Evolutionary conservation across 1,284 basidiomycete genomes (phyloP).

Genomic region (Malassezia slooffiae): DNA sequence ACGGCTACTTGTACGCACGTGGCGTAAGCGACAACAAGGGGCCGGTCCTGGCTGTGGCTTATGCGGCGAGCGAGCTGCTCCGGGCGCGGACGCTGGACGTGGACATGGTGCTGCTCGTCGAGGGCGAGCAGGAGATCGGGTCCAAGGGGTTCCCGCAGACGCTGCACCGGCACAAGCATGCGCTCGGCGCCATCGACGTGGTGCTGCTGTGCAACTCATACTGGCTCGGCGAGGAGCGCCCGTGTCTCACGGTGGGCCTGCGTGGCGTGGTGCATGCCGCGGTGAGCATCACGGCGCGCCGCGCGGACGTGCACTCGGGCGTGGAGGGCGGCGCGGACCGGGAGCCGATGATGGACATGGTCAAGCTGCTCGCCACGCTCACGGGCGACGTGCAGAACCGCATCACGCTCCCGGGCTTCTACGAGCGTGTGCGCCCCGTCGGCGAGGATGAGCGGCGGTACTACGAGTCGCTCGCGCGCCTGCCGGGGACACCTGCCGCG

Average conservation of each 20-base stretch:
- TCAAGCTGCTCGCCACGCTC: slow-evolving; percentile 65
- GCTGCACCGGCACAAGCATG: slow-evolving; percentile 59
- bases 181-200: slow-evolving; percentile 33
- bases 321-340: slow-evolving; percentile 76
- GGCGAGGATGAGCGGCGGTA: slow-evolving; percentile 43
- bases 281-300: slow-evolving; percentile 54
- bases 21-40: slow-evolving; percentile 74
- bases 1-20: slow-evolving; percentile 87
- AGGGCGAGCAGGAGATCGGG: slow-evolving; percentile 91
- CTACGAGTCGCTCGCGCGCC: slow-evolving; percentile 21
- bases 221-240: slow-evolving; percentile 88
- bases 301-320: slow-evolving; percentile 75
- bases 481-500: not conserved
- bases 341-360: slow-evolving; percentile 86
- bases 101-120: slow-evolving; percentile 80
- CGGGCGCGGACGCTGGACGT: slow-evolving; percentile 63
- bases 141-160: slow-evolving; percentile 71
- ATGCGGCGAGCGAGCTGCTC: slow-evolving; percentile 71
- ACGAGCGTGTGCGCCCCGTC: slow-evolving; percentile 51
- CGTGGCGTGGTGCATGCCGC: slow-evolving; percentile 80
- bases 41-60: slow-evolving; percentile 80
- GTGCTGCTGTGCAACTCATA: slow-evolving; percentile 63
- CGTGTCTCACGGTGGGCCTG: slow-evolving; percentile 88
- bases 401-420: slow-evolving; percentile 72
- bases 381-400: slow-evolving; percentile 51